phyloP scores from a whole-genome alignment of 2,329 filamentous ascomycete genomes.

The Neofusicoccum parvum region DNA sequence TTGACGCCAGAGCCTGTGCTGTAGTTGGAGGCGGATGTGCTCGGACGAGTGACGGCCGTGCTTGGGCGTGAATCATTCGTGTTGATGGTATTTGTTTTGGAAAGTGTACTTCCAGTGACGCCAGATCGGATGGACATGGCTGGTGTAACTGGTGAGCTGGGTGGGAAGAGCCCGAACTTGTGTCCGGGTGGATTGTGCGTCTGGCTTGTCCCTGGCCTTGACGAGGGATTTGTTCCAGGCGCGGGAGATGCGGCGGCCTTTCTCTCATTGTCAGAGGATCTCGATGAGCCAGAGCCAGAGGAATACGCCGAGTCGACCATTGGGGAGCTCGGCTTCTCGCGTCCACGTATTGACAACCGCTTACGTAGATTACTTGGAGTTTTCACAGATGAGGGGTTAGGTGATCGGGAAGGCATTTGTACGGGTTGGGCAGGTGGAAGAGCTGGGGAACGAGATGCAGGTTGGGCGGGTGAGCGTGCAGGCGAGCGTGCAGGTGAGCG shows the following conservation, averaged over 20 bases:
- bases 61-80: slow-evolving; percentile 16
- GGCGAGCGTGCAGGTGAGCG: slow-evolving; percentile 10
- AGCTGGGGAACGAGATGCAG: not conserved
- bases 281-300: slow-evolving; percentile 37
- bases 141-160: slow-evolving; percentile 3
- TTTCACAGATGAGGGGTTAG: slow-evolving; percentile 6
- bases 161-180: slow-evolving; percentile 18
- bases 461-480: not conserved
- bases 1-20: slow-evolving; percentile 1
- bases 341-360: slow-evolving; percentile 9
- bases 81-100: slow-evolving; percentile 16
- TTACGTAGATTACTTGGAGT: slow-evolving; percentile 12
- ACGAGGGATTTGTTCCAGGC: not conserved
- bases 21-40: slow-evolving; percentile 18
- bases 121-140: slow-evolving; percentile 19
- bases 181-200: not conserved
- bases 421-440: not conserved
- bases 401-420: not conserved
- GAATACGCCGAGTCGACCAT: slow-evolving; percentile 40
- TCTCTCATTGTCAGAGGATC: slow-evolving; percentile 16
- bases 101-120: slow-evolving; percentile 10
- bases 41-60: slow-evolving; percentile 12
- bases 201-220: slow-evolving; percentile 9
- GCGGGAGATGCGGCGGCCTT: not conserved
- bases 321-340: slow-evolving; percentile 19